Evolutionary conservation across 805 yeast genomes (phyloP), one percentile per base, ranked within the genome.

Genomic region (Ogataea sp.): DNA sequence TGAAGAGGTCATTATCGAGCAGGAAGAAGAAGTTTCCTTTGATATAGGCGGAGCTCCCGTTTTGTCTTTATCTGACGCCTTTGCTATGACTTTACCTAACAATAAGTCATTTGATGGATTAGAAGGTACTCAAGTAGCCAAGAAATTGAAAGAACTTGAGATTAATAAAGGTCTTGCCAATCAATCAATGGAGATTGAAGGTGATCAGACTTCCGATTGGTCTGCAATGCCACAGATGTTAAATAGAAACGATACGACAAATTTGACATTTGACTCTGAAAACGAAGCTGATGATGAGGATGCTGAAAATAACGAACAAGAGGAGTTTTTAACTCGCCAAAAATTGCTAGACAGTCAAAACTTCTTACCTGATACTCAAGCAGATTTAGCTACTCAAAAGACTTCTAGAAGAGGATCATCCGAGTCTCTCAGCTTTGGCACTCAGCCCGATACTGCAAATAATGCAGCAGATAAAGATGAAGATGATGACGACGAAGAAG

Each of bases 331-430:
- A 15, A 20, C 15, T 15, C 21, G 14, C 5, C 26, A 39, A 3
- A 35, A 20, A 29, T 42, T 56, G 5, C 37, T 58, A 9, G 54
- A 49, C 36, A 52, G 58, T 20, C 63, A 59, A 38, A 53, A 54
- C 37, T 49, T 56, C 29, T 39, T 55, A 6, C 55, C 56, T 15
- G 56, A 49, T 30, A 58, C 63, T 1, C 64, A 58, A 41, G 50
- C 34, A n/a, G 63, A 59, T 41, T 27, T 17, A n/a, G 15, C 33
- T 3, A 23, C 39, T 10, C 43, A 41, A 32, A 33, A 23, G 8
- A 6, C 24, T 2, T 32, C 25, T 4, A 15, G 28, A 16, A 30
- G 37, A n/a, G n/a, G n/a, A n/a, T n/a, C n/a, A n/a, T n/a, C n/a
- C n/a, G n/a, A n/a, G n/a, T n/a, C n/a, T n/a, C n/a, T n/a, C n/a